These are phyloP conservation scores for Tilletia horrida DNA, from an alignment of 1,284 basidiomycete genomes.

Conservation along the genomic window DNA sequence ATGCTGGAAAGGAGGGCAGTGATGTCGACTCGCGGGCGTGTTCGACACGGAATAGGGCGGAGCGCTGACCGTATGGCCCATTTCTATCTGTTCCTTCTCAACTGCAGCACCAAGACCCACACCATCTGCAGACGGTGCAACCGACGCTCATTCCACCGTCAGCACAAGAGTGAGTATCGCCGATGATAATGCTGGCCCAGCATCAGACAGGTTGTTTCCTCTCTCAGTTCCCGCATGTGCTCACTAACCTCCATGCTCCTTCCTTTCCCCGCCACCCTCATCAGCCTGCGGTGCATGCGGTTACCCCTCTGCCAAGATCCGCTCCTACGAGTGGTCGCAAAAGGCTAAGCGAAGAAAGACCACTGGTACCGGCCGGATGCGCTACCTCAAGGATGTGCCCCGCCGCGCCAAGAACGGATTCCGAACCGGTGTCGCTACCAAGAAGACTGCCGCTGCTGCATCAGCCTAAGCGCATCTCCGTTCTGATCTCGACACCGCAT, in stretches of 20 bases:
- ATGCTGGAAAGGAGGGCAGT: too few relatives aligned
- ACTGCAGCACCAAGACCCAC: slow-evolving; percentile 93
- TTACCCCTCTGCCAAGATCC: slow-evolving; percentile 89
- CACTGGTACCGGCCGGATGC: slow-evolving; percentile 92
- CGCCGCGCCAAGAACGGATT: slow-evolving; percentile 80
- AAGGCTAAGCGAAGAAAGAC: slow-evolving; percentile 99
- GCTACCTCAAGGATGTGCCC: slow-evolving; percentile 71
- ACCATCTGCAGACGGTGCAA: slow-evolving; percentile 79
- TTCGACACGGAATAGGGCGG: too few relatives aligned
- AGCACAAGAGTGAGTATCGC: slow-evolving; percentile 72
- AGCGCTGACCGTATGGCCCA: not conserved
- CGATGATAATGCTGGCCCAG: not conserved
- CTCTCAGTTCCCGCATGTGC: not conserved
- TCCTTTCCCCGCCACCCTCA: not conserved
- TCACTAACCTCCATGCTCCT: not conserved
- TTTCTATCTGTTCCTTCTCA: not conserved
- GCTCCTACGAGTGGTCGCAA: slow-evolving; percentile 94
- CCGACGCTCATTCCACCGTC: slow-evolving; percentile 87
- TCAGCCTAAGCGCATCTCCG: slow-evolving; percentile 10
- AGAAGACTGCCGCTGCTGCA: slow-evolving; percentile 31
- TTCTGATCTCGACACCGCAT: not conserved
- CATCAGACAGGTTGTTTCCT: not conserved
- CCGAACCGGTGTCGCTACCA: slow-evolving; percentile 54
- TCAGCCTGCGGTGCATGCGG: slow-evolving; percentile 91
- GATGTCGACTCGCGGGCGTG: too few relatives aligned